These are phyloP conservation scores for Jatropha curcas DNA, from an alignment of 345 rosid species.

Conservation along the genomic window DNA sequence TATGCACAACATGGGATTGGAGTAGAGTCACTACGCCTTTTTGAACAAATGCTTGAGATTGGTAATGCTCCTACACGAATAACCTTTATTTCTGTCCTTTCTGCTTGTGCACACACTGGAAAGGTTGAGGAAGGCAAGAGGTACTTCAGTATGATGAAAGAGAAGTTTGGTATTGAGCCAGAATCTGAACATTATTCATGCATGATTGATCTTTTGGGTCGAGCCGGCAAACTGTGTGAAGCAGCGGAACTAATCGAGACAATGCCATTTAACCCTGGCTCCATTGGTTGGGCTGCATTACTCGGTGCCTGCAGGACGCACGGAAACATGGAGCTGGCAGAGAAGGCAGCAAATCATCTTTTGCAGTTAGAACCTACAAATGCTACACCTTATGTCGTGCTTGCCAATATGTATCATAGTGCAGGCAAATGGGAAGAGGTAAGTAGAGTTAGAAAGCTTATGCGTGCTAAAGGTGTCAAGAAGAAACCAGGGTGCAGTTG, in stretches of 20 bases:
- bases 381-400: constrained; percentile 79
- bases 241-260: constrained; percentile 71
- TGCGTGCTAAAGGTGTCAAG: constrained; percentile 73
- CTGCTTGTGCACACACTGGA: constrained; percentile 87
- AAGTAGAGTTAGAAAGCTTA: constrained; percentile 61
- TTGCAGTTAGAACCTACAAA: constrained; percentile 66
- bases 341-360: constrained; percentile 65
- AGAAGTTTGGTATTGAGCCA: constrained; percentile 66
- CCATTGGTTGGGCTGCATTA: constrained; percentile 74
- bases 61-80: constrained; percentile 58
- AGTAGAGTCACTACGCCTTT: constrained; percentile 54
- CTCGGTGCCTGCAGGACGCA: constrained; percentile 82
- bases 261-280: constrained; percentile 69
- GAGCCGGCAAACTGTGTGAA: constrained; percentile 76
- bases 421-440: constrained; percentile 75
- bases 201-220: constrained; percentile 81
- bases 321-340: constrained; percentile 62
- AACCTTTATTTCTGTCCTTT: constrained; percentile 82
- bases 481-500: constrained; percentile 94
- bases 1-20: constrained; percentile 78
- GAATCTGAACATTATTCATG: constrained; percentile 87
- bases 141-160: constrained; percentile 68
- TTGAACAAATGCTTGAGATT: constrained; percentile 59
- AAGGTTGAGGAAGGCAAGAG: constrained; percentile 59
- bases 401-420: constrained; percentile 71